Percentiles rank a stretch among this genome's conserved stretches.
Evolutionary conservation across 2,329 filamentous ascomycete genomes (phyloP).

Genomic region (Nemania diffusa): DNA sequence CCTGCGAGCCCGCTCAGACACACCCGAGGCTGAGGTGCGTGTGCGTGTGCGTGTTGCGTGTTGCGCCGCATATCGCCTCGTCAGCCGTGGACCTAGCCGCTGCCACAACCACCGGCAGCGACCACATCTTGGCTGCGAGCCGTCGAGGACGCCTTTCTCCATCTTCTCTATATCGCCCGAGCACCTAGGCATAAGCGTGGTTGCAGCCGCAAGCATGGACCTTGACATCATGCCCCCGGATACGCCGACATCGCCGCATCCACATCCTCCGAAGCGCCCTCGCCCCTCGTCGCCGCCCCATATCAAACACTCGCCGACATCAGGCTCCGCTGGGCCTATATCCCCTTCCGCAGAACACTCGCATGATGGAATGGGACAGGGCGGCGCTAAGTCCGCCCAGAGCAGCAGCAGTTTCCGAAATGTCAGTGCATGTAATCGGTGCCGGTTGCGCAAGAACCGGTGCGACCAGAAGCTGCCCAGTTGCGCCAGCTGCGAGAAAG

Average conservation of each 20-base stretch:
- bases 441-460: constrained; percentile 89
- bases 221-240: constrained; percentile 56
- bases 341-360: constrained; percentile 48
- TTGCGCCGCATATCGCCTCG: constrained; percentile 17
- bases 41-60: not conserved
- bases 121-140: not conserved
- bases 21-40: not conserved
- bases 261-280: constrained; percentile 67
- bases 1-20: constrained; percentile 2
- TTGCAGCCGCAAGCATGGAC: constrained; percentile 27
- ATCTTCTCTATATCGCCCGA: not conserved
- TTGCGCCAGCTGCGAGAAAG: constrained; percentile 92
- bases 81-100: constrained; percentile 2
- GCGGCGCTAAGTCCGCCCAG: constrained; percentile 61
- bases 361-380: constrained; percentile 47
- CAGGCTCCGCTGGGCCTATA: constrained; percentile 51
- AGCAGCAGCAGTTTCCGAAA: constrained; percentile 77
- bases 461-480: constrained; percentile 94
- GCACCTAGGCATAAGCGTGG: not conserved
- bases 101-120: not conserved
- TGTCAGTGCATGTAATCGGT: constrained; percentile 94
- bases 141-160: constrained; percentile 9
- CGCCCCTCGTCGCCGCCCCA: constrained; percentile 61
- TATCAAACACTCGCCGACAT: constrained; percentile 56
- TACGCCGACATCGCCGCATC: constrained; percentile 61